Evolutionary conservation across 768 basidiomycete genomes (phyloP), one percentile per base, ranked within the genome.

Genomic region (Trametes elegans): DNA sequence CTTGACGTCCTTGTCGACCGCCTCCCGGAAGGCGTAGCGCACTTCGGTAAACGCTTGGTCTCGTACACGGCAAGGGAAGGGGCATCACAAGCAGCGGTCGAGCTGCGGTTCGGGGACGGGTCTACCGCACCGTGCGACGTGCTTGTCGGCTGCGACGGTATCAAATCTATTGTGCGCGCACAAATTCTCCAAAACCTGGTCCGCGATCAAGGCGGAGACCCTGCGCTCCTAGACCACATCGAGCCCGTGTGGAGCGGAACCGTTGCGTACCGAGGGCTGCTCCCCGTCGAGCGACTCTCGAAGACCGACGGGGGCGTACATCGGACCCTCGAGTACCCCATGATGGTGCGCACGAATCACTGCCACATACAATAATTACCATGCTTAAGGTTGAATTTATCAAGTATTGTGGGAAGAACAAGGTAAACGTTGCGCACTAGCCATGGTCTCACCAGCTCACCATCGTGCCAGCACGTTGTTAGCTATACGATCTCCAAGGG

Each of bases 341-440:
- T 76, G 70, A 79, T 79, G 75, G 78, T 77, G 65, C 38, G 70
- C 47, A 13, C 23, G 10, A 51, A 11, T 18, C 19, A 19, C 9
- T 16, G 3, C 13, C 40, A 26, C 6, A 3, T 28, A n/a, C n/a
- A n/a, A n/a, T 3, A 14, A 3, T 18, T n/a, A 9, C 24, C 4
- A 14, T 31, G 11, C 29, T 31, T 7, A 46, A 29, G 21, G 11
- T 10, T 29, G 18, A 41, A 16, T 46, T 23, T 13, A 9, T 29
- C 5, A 45, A 79, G 78, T 79, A 78, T 62, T 79, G 77, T 52
- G 78, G 78, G 1, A 73, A 73, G 64, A 67, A 67, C 69, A 79
- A 77, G 70, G 78, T 74, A 32, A n/a, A 13, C 34, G 5, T 35
- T 35, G 13, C 34, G 3, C 34, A n/a, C 5, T 35, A 13, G 13